Evolutionary conservation across 768 basidiomycete species (phyloP).

Genomic region (Lactarius indigo): DNA sequence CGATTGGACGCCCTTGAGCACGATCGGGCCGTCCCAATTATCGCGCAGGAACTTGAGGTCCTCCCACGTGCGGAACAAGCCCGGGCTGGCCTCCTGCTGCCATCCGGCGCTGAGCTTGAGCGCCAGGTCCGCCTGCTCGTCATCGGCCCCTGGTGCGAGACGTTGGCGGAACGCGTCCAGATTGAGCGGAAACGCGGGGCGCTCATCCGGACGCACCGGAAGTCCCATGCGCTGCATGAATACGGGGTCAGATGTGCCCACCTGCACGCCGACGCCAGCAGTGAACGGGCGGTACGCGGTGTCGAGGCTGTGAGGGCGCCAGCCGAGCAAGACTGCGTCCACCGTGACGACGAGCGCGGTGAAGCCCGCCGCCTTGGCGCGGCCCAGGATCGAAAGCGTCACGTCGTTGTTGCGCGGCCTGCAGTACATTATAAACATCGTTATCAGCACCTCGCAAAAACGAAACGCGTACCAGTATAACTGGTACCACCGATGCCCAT

Average conservation of each 20-base stretch:
- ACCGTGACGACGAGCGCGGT: conserved; percentile 73
- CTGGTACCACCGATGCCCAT: conserved; percentile 74
- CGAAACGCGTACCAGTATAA: conserved; percentile 58
- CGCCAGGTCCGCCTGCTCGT: conserved; percentile 39
- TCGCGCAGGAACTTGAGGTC: conserved; percentile 63
- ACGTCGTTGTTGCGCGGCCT: conserved; percentile 64
- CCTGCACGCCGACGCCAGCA: conserved; percentile 62
- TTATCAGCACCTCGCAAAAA: neutral
- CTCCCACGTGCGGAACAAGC: conserved; percentile 64
- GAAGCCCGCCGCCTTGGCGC: conserved; percentile 65
- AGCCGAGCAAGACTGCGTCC: conserved; percentile 70
- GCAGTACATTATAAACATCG: neutral
- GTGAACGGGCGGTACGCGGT: conserved; percentile 61
- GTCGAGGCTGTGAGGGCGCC: conserved; percentile 73
- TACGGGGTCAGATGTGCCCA: conserved; percentile 70
- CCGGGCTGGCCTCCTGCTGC: conserved; percentile 61
- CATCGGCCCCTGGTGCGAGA: conserved; percentile 38
- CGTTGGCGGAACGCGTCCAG: conserved; percentile 43
- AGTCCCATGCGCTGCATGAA: conserved; percentile 62
- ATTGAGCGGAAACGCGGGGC: conserved; percentile 57
- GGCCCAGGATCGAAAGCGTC: conserved; percentile 58
- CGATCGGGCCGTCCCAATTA: conserved; percentile 73
- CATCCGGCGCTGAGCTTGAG: conserved; percentile 56
- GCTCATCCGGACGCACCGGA: conserved; percentile 41
- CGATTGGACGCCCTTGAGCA: conserved; percentile 75